A percentile compares a stretch with the other conserved stretches of the same genome.
Conservation (phyloP, 2,329 filamentous ascomycete species). For the Diaporthe nobilis region DNA sequence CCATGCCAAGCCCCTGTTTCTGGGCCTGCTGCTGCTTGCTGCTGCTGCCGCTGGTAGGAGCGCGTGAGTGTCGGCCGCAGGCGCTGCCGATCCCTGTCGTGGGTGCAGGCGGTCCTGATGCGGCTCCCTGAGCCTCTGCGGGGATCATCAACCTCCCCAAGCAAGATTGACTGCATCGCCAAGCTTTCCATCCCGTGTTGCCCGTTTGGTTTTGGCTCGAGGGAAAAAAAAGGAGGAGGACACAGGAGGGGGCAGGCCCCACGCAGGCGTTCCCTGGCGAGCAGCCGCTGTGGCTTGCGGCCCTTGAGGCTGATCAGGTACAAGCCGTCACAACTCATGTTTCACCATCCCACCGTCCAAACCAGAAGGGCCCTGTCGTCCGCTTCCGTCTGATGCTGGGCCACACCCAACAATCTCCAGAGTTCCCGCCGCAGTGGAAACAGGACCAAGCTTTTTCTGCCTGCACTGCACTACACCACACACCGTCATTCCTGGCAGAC, state of each 20-base stretch:
- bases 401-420: slow-evolving; percentile 1
- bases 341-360: slow-evolving; percentile 31
- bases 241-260: background rate
- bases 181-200: slow-evolving; percentile 22
- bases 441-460: slow-evolving; percentile 21
- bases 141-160: slow-evolving; percentile 14
- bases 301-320: slow-evolving; percentile 39
- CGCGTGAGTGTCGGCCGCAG: background rate
- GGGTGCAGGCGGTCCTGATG: background rate
- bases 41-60: too few relatives aligned
- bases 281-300: slow-evolving; percentile 20
- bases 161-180: slow-evolving; percentile 34
- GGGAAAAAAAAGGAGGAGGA: background rate
- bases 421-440: slow-evolving; percentile 12
- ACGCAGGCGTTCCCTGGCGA: background rate
- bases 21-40: background rate
- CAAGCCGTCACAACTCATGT: slow-evolving; percentile 39
- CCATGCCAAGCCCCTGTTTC: slow-evolving; percentile 21
- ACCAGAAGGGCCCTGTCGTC: background rate
- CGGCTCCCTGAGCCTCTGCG: slow-evolving; percentile 13
- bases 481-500: background rate
- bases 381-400: slow-evolving; percentile 15
- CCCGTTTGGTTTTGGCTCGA: background rate
- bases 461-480: background rate
- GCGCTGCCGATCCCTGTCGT: slow-evolving; percentile 12